Evolutionary conservation across 305 asterid species (phyloP).

Genomic region (Petunia hybrid): DNA sequence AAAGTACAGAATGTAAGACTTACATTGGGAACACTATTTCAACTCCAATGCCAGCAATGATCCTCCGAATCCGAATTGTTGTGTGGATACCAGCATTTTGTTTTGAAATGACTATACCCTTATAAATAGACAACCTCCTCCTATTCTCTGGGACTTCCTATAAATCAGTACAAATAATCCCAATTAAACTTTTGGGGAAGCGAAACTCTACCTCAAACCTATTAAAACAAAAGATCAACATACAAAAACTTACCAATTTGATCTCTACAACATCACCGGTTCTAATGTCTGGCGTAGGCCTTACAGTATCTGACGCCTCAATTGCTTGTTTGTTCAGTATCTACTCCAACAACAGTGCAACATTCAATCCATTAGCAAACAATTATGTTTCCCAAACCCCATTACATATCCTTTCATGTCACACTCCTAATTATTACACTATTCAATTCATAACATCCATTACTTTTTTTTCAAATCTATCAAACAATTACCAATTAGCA

Average conservation of each 20-base stretch:
- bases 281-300: slow-evolving; percentile 87
- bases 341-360: slow-evolving; percentile 46
- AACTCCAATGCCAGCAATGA: slow-evolving; percentile 93
- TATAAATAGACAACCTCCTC: slow-evolving; percentile 75
- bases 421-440: neutral
- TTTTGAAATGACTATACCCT: slow-evolving; percentile 85
- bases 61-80: slow-evolving; percentile 84
- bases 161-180: slow-evolving; percentile 31
- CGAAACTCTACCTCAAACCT: neutral
- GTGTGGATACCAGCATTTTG: slow-evolving; percentile 98
- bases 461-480: neutral
- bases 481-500: too few relatives aligned
- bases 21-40: slow-evolving; percentile 98
- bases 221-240: neutral
- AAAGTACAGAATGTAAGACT: slow-evolving; percentile 36
- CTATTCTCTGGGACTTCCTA: slow-evolving; percentile 91
- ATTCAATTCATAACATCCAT: neutral
- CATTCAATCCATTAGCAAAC: slow-evolving; percentile 20
- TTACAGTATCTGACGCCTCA: slow-evolving; percentile 73
- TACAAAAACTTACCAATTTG: slow-evolving; percentile 63
- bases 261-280: slow-evolving; percentile 88
- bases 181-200: slow-evolving; percentile 28
- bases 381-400: neutral
- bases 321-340: slow-evolving; percentile 78
- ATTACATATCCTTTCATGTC: neutral